Conservation (phyloP, 179 eudicot species). For the Spergularia azorica region DNA sequence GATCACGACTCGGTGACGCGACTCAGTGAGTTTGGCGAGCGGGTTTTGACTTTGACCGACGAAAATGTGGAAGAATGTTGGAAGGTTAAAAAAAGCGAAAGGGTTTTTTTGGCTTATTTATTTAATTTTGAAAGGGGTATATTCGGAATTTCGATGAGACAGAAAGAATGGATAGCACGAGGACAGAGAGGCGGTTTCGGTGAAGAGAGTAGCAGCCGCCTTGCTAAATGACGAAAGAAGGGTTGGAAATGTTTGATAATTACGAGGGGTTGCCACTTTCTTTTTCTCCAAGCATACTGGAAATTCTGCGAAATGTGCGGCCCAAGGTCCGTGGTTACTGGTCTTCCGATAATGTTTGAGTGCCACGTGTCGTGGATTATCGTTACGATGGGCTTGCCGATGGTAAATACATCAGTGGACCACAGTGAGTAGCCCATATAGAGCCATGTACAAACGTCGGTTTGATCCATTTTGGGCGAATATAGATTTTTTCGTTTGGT, state of each 20-base stretch:
- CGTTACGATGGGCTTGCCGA: no score
- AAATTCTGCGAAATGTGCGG: not conserved
- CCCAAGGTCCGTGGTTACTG: not conserved
- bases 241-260: not conserved
- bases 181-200: conserved; percentile 19
- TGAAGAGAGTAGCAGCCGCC: not conserved
- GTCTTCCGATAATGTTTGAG: not conserved
- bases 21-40: conserved; percentile 10
- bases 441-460: no score
- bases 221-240: conserved; percentile 7
- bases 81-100: not conserved
- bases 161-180: not conserved
- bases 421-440: no score
- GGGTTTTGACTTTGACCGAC: not conserved
- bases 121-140: conserved; percentile 1
- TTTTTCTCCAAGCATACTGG: conserved; percentile 30
- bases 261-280: conserved; percentile 27
- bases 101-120: not conserved
- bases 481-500: no score
- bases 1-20: conserved; percentile 14
- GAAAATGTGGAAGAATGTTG: conserved; percentile 11
- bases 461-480: no score
- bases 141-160: not conserved
- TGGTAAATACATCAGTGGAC: no score
- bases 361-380: not conserved